phyloP scores from a whole-genome alignment of 176 grass and related monocot genomes.

The Chrysopogon serrulatus region DNA sequence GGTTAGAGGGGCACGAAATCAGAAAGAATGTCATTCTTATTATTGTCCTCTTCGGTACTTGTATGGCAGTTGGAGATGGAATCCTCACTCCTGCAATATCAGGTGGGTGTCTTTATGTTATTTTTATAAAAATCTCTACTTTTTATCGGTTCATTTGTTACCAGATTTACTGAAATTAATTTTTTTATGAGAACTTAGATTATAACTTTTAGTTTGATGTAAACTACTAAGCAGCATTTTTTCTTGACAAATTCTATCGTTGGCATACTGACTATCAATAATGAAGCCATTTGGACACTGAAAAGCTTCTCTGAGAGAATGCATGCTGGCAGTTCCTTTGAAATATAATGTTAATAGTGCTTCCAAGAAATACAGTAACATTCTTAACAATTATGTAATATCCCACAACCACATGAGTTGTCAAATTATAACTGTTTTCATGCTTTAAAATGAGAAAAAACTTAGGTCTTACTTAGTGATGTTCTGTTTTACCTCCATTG shows the following conservation, averaged over 20 bases:
- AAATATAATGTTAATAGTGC: background rate
- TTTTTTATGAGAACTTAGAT: background rate
- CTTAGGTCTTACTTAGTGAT: background rate
- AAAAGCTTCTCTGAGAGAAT: background rate
- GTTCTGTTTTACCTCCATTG: background rate
- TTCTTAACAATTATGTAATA: background rate
- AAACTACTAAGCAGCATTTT: background rate
- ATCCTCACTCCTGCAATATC: conserved; percentile 89
- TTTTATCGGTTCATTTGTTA: background rate
- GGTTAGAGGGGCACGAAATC: conserved; percentile 51
- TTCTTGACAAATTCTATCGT: background rate
- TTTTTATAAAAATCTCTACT: background rate
- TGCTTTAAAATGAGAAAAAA: background rate
- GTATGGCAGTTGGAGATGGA: conserved; percentile 91
- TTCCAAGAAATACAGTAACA: background rate
- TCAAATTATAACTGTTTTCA: background rate
- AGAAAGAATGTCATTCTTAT: conserved; percentile 71
- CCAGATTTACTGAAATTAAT: background rate
- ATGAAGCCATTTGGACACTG: background rate
- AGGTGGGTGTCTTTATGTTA: conserved; percentile 29
- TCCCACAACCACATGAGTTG: background rate
- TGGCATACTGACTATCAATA: background rate
- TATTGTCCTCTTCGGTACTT: conserved; percentile 73
- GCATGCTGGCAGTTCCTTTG: background rate
- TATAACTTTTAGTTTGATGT: background rate